phyloP scores from a whole-genome alignment of 2,329 filamentous ascomycete genomes.

The Penicillium olsonii region DNA sequence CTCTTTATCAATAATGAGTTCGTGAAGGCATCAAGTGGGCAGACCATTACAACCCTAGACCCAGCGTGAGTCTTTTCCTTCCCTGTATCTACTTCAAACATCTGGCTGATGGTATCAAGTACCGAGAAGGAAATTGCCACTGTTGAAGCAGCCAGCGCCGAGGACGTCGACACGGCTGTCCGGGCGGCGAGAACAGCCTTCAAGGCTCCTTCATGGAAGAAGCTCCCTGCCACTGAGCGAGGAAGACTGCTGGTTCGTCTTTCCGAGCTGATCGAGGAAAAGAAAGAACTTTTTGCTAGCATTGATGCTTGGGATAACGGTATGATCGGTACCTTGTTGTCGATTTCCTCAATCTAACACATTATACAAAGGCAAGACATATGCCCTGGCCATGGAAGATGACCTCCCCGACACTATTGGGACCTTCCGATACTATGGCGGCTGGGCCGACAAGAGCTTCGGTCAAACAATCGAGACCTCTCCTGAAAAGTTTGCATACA shows the following conservation, averaged over 20 bases:
- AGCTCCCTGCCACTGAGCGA: slow-evolving; percentile 50
- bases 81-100: neutral
- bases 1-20: slow-evolving; percentile 45
- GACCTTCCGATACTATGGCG: slow-evolving; percentile 67
- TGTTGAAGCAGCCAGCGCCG: slow-evolving; percentile 64
- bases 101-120: neutral
- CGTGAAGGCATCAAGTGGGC: slow-evolving; percentile 60
- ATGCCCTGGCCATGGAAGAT: slow-evolving; percentile 3
- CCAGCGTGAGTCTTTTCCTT: slow-evolving; percentile 46
- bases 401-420: slow-evolving; percentile 1
- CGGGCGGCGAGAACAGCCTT: slow-evolving; percentile 68
- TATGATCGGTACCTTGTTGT: neutral
- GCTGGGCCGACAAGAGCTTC: slow-evolving; percentile 93
- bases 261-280: slow-evolving; percentile 30
- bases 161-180: slow-evolving; percentile 70
- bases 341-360: neutral
- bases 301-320: slow-evolving; percentile 32
- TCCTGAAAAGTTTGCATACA: neutral
- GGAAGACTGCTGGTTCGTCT: slow-evolving; percentile 27
- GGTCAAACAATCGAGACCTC: slow-evolving; percentile 70
- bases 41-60: slow-evolving; percentile 64
- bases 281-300: slow-evolving; percentile 28
- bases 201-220: slow-evolving; percentile 65
- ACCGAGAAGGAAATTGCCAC: slow-evolving; percentile 64
- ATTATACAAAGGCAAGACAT: neutral